These are phyloP conservation scores for Colletotrichum graminicola DNA, from an alignment of 2,329 filamentous ascomycete genomes.

Conservation along the genomic window DNA sequence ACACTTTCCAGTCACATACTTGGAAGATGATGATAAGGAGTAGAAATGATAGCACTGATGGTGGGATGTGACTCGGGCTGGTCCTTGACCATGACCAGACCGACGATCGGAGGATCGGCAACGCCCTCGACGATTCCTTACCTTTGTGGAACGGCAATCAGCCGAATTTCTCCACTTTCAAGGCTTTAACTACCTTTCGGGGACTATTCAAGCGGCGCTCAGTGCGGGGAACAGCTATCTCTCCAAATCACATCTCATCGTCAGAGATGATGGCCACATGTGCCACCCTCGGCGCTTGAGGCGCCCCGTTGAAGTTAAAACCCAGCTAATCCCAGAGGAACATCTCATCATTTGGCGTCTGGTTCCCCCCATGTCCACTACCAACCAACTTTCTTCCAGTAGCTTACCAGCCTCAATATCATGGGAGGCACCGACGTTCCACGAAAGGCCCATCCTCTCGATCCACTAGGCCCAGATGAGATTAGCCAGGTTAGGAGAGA, in stretches of 20 bases:
- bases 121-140: constrained; percentile 39
- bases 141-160: constrained; percentile 37
- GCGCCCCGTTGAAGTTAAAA: constrained; percentile 1
- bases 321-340: neutral
- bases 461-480: constrained; percentile 34
- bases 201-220: constrained; percentile 11
- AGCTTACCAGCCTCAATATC: neutral
- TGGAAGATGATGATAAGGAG: neutral
- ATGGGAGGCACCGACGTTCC: neutral
- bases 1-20: neutral
- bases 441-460: constrained; percentile 24
- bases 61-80: too few species aligned
- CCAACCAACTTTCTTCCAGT: neutral
- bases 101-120: constrained; percentile 20
- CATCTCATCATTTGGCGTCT: neutral
- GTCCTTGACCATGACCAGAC: neutral
- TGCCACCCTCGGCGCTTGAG: constrained; percentile 15
- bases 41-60: too few species aligned
- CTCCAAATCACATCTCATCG: constrained; percentile 11
- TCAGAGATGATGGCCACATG: constrained; percentile 7
- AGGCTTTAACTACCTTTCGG: constrained; percentile 40
- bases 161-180: constrained; percentile 7
- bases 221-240: constrained; percentile 23
- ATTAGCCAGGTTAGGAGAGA: constrained; percentile 28
- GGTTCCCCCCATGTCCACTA: neutral